Evolutionary conservation across 2,329 filamentous ascomycete genomes (phyloP), one percentile per base, ranked within the genome.

Genomic region (Cercospora janseana): DNA sequence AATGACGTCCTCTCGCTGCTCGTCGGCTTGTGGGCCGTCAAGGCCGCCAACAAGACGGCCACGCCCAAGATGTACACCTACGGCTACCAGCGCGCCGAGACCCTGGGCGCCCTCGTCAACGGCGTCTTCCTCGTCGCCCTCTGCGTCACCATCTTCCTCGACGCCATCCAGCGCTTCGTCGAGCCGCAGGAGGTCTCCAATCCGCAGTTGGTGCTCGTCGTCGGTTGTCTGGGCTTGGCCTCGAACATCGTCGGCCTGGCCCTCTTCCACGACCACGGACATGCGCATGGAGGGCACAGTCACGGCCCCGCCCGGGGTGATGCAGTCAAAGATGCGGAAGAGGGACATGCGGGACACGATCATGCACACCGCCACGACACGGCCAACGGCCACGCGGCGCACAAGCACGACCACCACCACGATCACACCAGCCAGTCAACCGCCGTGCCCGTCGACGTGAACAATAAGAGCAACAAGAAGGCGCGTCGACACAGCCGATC

Each of bases 81-180:
- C 69, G 93, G 93, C 50, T 98, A 91, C 88, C 86, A 97, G 76
- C 88, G 93, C 61, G 93, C 93, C 27, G 93, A 98, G 76, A 97
- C 95, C 8, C 79, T 98, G 4, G 93, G 93, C 65, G 93, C 93
- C 40, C 85, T 97, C 62, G 88, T 97, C 72, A 98, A 98, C 65
- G 93, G 93, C 60, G 92, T 97, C 37, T 98, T 98, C 75, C 79
- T 98, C 35, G 93, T 98, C 65, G 93, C 93, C 6, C 81, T 98
- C 6, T 98, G 93, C 73, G 78, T 98, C 49, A 94, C 92, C 43
- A 98, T 98, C 70, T 87, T 97, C 65, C 83, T 98, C 63, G 93
- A 98, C 71, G 93, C 93, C 12, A 80, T 96, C 54, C 89, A 91
- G 63, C 86, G 93, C 65, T 87, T 98, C 61, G 79, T 97, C 65